Percentiles rank a stretch among this genome's conserved stretches.
Evolutionary conservation across 495 filamentous ascomycete species (phyloP).

Genomic region (Bryoglossum gracile): DNA sequence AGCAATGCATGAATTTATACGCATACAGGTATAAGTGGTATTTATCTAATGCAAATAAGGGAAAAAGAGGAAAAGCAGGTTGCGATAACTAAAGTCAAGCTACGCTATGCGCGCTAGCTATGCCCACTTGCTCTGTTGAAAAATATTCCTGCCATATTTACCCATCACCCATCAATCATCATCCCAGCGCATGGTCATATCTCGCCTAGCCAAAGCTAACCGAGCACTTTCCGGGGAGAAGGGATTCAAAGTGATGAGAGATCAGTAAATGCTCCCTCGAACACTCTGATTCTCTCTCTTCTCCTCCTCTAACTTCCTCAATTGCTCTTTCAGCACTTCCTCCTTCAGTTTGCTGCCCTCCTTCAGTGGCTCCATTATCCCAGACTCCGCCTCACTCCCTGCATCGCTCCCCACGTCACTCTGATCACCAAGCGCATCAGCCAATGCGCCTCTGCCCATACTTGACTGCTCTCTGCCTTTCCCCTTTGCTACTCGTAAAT

Average conservation of each 20-base stretch:
- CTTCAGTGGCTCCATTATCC: background rate
- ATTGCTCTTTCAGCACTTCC: background rate
- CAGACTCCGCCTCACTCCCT: conserved; percentile 15
- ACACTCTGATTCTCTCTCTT: conserved; percentile 19
- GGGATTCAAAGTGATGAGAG: too few relatives aligned
- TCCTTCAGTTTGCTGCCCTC: background rate
- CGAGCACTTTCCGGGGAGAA: background rate
- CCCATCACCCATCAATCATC: too few relatives aligned
- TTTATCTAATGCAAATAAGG: too few relatives aligned
- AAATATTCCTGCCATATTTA: too few relatives aligned
- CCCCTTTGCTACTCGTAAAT: background rate
- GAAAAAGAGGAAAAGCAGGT: too few relatives aligned
- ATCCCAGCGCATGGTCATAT: too few relatives aligned
- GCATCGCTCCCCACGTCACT: conserved; percentile 20
- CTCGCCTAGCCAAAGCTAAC: too few relatives aligned
- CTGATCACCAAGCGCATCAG: conserved; percentile 25
- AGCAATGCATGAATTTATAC: too few relatives aligned
- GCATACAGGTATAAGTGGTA: too few relatives aligned
- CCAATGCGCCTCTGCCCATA: conserved; percentile 23
- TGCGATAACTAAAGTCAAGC: too few relatives aligned
- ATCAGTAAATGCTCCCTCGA: conserved; percentile 22
- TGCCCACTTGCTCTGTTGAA: too few relatives aligned
- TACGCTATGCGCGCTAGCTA: too few relatives aligned
- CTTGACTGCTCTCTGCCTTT: conserved; percentile 17
- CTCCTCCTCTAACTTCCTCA: conserved; percentile 4